phyloP scores from a whole-genome alignment of 75 land plant genomes.

The Cryptomeria japonica region DNA sequence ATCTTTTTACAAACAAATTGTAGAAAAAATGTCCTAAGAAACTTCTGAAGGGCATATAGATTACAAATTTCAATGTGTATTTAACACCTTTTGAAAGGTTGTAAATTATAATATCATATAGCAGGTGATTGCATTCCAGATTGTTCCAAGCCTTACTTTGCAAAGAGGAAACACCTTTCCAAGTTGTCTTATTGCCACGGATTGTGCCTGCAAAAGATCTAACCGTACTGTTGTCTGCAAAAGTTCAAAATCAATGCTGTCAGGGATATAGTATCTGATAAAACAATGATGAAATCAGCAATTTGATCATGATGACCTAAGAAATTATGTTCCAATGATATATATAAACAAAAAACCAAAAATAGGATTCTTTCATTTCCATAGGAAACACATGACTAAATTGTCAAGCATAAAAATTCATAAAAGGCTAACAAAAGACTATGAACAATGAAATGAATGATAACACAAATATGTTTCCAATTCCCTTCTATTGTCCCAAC shows the following conservation, averaged over 20 bases:
- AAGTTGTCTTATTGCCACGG: conserved; percentile 61
- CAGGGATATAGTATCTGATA: background rate
- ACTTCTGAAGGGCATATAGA: background rate
- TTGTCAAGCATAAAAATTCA: background rate
- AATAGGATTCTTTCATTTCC: background rate
- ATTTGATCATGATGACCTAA: background rate
- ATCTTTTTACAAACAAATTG: too few relatives aligned
- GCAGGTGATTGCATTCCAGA: background rate
- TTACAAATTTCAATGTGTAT: background rate
- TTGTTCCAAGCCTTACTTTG: conserved; percentile 31
- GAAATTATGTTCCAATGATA: background rate
- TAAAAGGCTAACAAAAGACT: background rate
- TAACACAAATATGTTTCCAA: background rate
- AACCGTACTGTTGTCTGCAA: conserved; percentile 60
- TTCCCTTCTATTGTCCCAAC: background rate
- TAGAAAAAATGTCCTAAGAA: too few relatives aligned
- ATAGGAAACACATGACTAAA: background rate
- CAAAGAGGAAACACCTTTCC: conserved; percentile 62
- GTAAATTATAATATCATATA: background rate
- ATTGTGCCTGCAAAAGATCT: conserved; percentile 59
- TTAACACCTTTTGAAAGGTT: background rate
- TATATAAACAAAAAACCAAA: background rate
- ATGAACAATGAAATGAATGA: background rate
- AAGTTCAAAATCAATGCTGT: background rate
- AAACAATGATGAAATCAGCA: background rate